These are phyloP conservation scores for Leptodermis oblonga DNA, from an alignment of 257 asterid genomes.

Conservation along the genomic window DNA sequence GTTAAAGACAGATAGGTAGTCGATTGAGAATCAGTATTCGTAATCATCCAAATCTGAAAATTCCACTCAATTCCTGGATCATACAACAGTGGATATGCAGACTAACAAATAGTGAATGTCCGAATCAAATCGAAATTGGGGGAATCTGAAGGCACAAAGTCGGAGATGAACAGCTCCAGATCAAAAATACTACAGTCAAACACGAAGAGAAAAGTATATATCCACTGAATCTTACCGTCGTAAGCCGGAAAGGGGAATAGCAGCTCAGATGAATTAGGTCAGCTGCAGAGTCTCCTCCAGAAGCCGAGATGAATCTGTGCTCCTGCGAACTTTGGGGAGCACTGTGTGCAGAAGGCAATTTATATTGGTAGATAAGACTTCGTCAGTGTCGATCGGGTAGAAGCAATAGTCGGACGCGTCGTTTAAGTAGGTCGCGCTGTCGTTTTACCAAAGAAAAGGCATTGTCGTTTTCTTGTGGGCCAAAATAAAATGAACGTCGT, in stretches of 20 bases:
- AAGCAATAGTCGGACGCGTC: not conserved
- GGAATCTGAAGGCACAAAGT: not conserved
- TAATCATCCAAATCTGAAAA: not conserved
- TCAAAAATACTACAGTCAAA: not conserved
- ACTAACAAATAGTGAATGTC: not conserved
- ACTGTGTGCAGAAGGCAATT: too few species aligned
- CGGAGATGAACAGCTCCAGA: not conserved
- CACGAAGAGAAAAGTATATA: not conserved
- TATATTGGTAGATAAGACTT: too few species aligned
- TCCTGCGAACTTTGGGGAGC: not conserved
- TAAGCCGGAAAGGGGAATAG: too few species aligned
- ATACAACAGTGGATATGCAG: not conserved
- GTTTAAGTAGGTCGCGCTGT: not conserved
- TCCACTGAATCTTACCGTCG: not conserved
- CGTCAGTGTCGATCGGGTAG: not conserved
- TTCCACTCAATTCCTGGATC: not conserved
- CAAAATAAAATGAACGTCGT: too few species aligned
- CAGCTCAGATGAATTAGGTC: not conserved
- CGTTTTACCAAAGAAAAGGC: too few species aligned
- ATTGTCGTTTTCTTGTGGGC: too few species aligned
- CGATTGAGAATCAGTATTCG: not conserved
- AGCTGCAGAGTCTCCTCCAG: not conserved
- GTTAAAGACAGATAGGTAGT: not conserved
- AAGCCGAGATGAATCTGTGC: not conserved
- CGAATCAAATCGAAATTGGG: not conserved